These are phyloP conservation scores for Chrysosporium keratinophilum DNA, from an alignment of 2,329 filamentous ascomycete genomes.

Conservation along the genomic window DNA sequence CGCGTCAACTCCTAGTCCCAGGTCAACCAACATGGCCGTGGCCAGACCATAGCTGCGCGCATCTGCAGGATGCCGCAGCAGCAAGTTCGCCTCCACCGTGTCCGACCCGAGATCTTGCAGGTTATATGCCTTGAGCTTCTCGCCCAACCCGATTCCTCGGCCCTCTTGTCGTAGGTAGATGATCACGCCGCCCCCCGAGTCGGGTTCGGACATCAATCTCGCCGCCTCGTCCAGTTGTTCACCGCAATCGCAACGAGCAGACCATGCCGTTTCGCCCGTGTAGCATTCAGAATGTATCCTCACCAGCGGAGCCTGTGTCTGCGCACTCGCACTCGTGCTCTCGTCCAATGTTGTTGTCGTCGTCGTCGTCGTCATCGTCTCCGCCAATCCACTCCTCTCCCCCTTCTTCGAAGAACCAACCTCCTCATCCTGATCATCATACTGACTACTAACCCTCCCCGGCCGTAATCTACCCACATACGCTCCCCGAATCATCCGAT, in stretches of 20 bases:
- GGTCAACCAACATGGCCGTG: slow-evolving; percentile 82
- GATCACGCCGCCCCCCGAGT: slow-evolving; percentile 66
- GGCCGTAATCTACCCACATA: slow-evolving; percentile 83
- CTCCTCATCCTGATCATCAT: slow-evolving; percentile 36
- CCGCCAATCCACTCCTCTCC: slow-evolving; percentile 17
- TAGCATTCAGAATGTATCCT: slow-evolving; percentile 98
- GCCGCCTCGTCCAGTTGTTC: slow-evolving; percentile 96
- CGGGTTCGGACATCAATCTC: slow-evolving; percentile 58
- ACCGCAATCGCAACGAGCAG: slow-evolving; percentile 90
- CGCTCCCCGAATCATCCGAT: slow-evolving; percentile 82
- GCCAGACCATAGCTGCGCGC: slow-evolving; percentile 92
- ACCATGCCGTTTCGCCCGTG: slow-evolving; percentile 97
- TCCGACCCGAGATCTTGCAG: slow-evolving; percentile 94
- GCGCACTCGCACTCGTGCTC: neutral
- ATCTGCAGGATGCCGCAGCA: slow-evolving; percentile 86
- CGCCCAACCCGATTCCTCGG: slow-evolving; percentile 82
- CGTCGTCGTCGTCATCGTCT: too few species aligned
- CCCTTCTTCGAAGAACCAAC: slow-evolving; percentile 14
- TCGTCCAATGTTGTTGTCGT: slow-evolving; percentile 8
- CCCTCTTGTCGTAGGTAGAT: slow-evolving; percentile 94
- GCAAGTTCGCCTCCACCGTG: slow-evolving; percentile 88
- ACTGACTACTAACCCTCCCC: slow-evolving; percentile 65
- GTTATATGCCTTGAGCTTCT: slow-evolving; percentile 97
- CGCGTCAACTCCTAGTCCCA: slow-evolving; percentile 58
- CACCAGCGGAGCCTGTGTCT: slow-evolving; percentile 55